Conservation (phyloP, 768 basidiomycete genomes). For the Leccinum boreale region DNA sequence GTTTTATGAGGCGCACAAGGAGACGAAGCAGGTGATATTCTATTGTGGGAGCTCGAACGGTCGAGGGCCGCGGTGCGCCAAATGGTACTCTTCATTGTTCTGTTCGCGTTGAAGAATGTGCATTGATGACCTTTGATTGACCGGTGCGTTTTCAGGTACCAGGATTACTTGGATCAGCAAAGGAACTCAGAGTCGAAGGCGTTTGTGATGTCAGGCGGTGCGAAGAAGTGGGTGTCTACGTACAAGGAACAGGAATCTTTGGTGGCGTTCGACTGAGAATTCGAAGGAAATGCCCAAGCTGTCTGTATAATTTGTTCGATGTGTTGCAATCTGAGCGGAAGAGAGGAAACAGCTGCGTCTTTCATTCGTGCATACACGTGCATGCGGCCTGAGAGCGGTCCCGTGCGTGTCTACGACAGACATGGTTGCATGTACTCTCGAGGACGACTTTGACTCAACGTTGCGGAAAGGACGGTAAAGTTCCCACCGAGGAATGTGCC, state of each 20-base stretch:
- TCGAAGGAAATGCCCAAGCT: background rate
- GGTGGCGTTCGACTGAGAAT: slow-evolving; percentile 18
- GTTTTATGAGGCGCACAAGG: slow-evolving; percentile 41
- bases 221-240: slow-evolving; percentile 36
- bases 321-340: background rate
- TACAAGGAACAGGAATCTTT: slow-evolving; percentile 30
- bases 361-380: background rate
- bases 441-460: background rate
- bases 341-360: background rate
- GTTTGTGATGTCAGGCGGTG: slow-evolving; percentile 42
- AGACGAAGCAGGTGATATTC: slow-evolving; percentile 45
- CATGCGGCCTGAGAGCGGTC: background rate
- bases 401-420: background rate
- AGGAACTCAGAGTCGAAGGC: slow-evolving; percentile 35
- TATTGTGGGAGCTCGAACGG: slow-evolving; percentile 53
- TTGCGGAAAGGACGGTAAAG: background rate
- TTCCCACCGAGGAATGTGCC: background rate
- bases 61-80: slow-evolving; percentile 51
- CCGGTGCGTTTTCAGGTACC: slow-evolving; percentile 38
- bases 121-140: background rate
- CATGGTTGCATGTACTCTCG: background rate
- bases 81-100: slow-evolving; percentile 40
- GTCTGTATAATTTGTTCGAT: background rate
- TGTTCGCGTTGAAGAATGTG: slow-evolving; percentile 3
- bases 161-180: slow-evolving; percentile 41